Evolutionary conservation across 768 basidiomycete genomes (phyloP).

Genomic region (Suillus brevipes): DNA sequence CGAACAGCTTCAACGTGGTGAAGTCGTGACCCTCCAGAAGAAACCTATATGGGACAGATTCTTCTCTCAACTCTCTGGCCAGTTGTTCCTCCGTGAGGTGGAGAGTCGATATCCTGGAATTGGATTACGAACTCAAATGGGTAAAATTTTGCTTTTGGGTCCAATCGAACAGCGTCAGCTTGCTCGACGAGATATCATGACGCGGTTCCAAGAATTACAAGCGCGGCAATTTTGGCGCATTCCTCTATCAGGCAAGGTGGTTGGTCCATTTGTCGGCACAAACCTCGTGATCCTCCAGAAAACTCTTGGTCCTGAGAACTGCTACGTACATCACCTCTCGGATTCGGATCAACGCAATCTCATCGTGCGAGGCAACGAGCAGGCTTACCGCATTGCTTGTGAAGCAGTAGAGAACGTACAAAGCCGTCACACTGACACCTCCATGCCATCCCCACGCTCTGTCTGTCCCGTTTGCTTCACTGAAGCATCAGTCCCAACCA

Average conservation of each 20-base stretch:
- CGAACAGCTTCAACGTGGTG: conserved; percentile 63
- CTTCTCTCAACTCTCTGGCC: conserved; percentile 47
- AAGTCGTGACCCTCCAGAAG: conserved; percentile 51
- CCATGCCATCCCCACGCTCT: conserved; percentile 9
- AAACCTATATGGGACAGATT: conserved; percentile 66
- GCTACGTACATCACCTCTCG: conserved; percentile 44
- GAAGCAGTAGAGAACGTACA: conserved; percentile 43
- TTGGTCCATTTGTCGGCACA: conserved; percentile 47
- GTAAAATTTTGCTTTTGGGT: conserved; percentile 53
- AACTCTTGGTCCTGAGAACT: conserved; percentile 57
- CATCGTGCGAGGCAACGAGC: conserved; percentile 55
- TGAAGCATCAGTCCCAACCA: conserved; percentile 49
- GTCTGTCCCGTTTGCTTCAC: conserved; percentile 74
- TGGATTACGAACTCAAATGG: conserved; percentile 36
- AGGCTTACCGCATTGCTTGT: conserved; percentile 35
- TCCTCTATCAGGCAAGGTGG: conserved; percentile 44
- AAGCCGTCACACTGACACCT: conserved; percentile 20
- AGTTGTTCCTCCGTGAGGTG: conserved; percentile 45
- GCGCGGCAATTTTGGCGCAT: conserved; percentile 44
- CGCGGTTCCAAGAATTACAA: conserved; percentile 45
- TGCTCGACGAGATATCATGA: conserved; percentile 47
- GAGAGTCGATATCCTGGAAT: conserved; percentile 40
- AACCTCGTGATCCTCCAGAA: conserved; percentile 47
- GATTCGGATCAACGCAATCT: conserved; percentile 37
- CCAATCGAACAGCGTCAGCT: conserved; percentile 38